phyloP scores from a whole-genome alignment of 2,329 filamentous ascomycete species.

The Coniochaeta prunicola region DNA sequence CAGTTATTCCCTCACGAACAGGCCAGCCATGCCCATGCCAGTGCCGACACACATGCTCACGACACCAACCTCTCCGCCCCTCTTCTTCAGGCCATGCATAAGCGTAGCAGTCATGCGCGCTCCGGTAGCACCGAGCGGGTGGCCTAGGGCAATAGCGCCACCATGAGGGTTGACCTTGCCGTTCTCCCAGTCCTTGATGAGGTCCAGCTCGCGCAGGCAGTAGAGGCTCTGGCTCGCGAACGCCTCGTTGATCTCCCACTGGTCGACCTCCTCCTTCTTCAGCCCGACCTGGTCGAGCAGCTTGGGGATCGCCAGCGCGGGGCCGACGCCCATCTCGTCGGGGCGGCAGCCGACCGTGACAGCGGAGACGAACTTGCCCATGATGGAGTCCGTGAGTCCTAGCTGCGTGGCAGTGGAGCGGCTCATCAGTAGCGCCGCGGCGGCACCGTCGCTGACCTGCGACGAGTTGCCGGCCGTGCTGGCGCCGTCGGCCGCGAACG shows the following conservation, averaged over 20 bases:
- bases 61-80: conserved; percentile 70
- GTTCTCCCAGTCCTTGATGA: conserved; percentile 50
- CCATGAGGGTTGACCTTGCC: conserved; percentile 84
- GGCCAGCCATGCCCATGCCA: conserved; percentile 58
- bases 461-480: conserved; percentile 82
- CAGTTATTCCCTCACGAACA: conserved; percentile 17
- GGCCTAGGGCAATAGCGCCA: conserved; percentile 88
- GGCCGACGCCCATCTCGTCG: conserved; percentile 92
- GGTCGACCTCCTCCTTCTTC: conserved; percentile 58
- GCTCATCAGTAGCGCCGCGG: conserved; percentile 76
- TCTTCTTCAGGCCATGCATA: conserved; percentile 58
- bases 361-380: conserved; percentile 76
- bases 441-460: conserved; percentile 84
- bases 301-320: conserved; percentile 78
- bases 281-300: conserved; percentile 66
- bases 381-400: conserved; percentile 59
- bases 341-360: conserved; percentile 72
- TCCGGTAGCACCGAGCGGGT: conserved; percentile 84
- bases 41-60: conserved; percentile 87
- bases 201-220: conserved; percentile 62
- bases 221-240: conserved; percentile 62
- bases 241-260: conserved; percentile 93
- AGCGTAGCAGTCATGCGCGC: conserved; percentile 73
- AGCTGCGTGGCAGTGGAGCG: conserved; percentile 70
- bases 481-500: conserved; percentile 66